Evolutionary conservation across 1,139 yeast genomes (phyloP).

Genomic region (Lodderomyces parapsilosis): DNA sequence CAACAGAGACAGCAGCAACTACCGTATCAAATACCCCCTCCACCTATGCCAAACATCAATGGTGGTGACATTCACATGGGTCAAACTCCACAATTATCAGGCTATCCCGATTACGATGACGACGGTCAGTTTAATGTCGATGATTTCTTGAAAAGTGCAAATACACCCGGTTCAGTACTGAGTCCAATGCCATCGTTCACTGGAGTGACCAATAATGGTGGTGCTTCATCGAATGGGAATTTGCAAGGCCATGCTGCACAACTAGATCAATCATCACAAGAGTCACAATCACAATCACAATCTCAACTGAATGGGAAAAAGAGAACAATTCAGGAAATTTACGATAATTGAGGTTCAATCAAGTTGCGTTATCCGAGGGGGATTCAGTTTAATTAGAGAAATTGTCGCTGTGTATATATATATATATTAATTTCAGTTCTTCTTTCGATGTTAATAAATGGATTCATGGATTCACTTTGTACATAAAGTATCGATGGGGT

Average conservation of each 20-base stretch:
- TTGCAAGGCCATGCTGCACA: background rate
- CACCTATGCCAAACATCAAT: constrained; percentile 33
- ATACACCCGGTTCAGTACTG: constrained; percentile 12
- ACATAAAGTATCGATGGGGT: too few relatives aligned
- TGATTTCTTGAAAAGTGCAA: constrained; percentile 29
- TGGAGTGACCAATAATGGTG: background rate
- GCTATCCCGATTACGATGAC: constrained; percentile 12
- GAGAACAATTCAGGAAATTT: constrained; percentile 20
- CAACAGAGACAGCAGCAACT: constrained; percentile 23
- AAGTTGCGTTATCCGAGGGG: too few relatives aligned
- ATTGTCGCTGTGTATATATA: too few relatives aligned
- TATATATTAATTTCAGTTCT: background rate
- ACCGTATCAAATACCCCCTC: constrained; percentile 8
- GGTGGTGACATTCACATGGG: constrained; percentile 32
- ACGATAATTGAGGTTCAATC: constrained; percentile 11
- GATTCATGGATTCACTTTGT: too few relatives aligned
- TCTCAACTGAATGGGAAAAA: constrained; percentile 11
- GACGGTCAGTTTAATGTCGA: constrained; percentile 40
- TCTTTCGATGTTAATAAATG: background rate
- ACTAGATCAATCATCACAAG: background rate
- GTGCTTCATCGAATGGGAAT: background rate
- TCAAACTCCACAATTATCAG: constrained; percentile 19
- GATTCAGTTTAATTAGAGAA: too few relatives aligned
- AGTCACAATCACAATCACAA: background rate
- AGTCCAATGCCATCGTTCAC: background rate